Evolutionary conservation across 2,329 filamentous ascomycete genomes (phyloP).

Genomic region (Tolypocladium nubicola): DNA sequence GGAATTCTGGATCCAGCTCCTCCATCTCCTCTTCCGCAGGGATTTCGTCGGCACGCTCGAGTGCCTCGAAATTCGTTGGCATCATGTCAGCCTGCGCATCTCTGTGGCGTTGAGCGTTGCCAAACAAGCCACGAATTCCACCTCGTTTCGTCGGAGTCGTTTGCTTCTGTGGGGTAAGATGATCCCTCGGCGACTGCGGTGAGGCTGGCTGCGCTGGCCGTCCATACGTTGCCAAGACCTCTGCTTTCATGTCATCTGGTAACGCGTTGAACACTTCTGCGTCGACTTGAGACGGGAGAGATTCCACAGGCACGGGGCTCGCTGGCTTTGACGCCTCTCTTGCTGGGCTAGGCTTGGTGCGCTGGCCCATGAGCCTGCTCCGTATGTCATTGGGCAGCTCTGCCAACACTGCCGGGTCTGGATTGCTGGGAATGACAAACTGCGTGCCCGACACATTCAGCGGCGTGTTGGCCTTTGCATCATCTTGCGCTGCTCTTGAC

Average conservation of each 20-base stretch:
- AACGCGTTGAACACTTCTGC: slow-evolving; percentile 73
- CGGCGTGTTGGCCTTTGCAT: slow-evolving; percentile 51
- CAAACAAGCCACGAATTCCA: slow-evolving; percentile 26
- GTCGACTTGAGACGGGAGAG: slow-evolving; percentile 71
- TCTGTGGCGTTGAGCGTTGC: slow-evolving; percentile 38
- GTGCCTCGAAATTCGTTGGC: slow-evolving; percentile 62
- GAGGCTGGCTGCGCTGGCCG: slow-evolving; percentile 24
- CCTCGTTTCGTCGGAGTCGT: slow-evolving; percentile 58
- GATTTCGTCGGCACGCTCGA: slow-evolving; percentile 19
- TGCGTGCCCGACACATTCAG: slow-evolving; percentile 81
- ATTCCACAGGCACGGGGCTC: slow-evolving; percentile 25
- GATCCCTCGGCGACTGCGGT: slow-evolving; percentile 44
- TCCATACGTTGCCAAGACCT: slow-evolving; percentile 66
- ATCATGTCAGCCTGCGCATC: slow-evolving; percentile 50
- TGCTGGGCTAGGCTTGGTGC: slow-evolving; percentile 13
- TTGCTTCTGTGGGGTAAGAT: slow-evolving; percentile 38
- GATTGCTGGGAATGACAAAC: slow-evolving; percentile 77
- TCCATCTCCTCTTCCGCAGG: slow-evolving; percentile 24
- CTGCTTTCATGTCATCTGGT: slow-evolving; percentile 75
- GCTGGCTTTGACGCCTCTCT: slow-evolving; percentile 21
- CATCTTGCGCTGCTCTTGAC: slow-evolving; percentile 33
- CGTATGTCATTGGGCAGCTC: slow-evolving; percentile 80
- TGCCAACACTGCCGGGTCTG: slow-evolving; percentile 70
- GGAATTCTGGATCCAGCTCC: slow-evolving; percentile 59
- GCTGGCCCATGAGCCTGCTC: slow-evolving; percentile 57